phyloP scores from a whole-genome alignment of 2,329 filamentous ascomycete genomes.

The Huntiella abstrusa region DNA sequence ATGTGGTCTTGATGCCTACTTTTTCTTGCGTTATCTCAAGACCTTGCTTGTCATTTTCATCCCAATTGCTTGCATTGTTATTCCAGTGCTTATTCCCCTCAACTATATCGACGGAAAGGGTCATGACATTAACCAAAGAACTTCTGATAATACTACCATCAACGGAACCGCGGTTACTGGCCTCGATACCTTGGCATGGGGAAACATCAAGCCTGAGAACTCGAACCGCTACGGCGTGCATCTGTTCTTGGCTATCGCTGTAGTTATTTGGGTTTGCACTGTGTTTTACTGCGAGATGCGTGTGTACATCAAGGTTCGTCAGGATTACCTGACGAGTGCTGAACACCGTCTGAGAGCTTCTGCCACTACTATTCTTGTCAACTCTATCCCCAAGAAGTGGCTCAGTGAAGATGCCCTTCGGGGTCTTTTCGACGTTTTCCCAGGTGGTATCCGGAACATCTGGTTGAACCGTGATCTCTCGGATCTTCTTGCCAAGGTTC shows the following conservation, averaged over 20 bases:
- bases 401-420: constrained; percentile 62
- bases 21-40: constrained; percentile 75
- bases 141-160: constrained; percentile 11
- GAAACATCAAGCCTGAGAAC: constrained; percentile 54
- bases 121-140: constrained; percentile 25
- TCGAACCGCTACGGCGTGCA: constrained; percentile 67
- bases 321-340: constrained; percentile 85
- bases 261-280: constrained; percentile 68
- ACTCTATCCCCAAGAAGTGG: constrained; percentile 81
- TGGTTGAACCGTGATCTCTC: constrained; percentile 91
- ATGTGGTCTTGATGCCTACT: constrained; percentile 90
- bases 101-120: constrained; percentile 59
- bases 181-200: constrained; percentile 70
- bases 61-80: constrained; percentile 55
- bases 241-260: constrained; percentile 55
- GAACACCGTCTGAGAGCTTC: constrained; percentile 87
- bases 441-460: constrained; percentile 82
- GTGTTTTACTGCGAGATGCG: constrained; percentile 74
- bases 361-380: constrained; percentile 87
- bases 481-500: constrained; percentile 65
- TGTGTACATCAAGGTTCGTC: constrained; percentile 79
- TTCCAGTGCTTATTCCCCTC: constrained; percentile 72
- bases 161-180: constrained; percentile 29
- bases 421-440: constrained; percentile 85
- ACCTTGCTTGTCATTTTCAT: constrained; percentile 77